Evolutionary conservation across 257 asterid species (phyloP).

Genomic region (Leptodermis oblonga): DNA sequence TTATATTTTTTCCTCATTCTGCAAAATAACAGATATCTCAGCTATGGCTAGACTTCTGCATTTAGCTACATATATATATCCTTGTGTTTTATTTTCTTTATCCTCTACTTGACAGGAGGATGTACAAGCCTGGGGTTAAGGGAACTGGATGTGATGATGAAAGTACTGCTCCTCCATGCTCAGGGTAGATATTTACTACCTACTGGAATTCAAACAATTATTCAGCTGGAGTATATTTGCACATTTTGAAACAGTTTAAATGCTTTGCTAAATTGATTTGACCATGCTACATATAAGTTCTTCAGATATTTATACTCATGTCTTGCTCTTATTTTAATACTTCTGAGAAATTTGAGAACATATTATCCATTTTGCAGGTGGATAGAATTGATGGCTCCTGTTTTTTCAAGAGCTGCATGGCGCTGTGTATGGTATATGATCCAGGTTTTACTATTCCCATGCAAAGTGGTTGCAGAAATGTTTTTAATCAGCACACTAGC

Average conservation of each 20-base stretch:
- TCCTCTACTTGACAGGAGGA: constrained; percentile 43
- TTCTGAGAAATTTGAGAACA: not conserved
- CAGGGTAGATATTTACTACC: constrained; percentile 50
- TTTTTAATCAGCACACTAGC: not conserved
- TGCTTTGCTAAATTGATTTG: not conserved
- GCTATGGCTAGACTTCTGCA: not conserved
- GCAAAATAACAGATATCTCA: not conserved
- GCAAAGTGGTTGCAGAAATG: not conserved
- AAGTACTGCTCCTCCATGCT: constrained; percentile 79
- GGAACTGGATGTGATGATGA: constrained; percentile 50
- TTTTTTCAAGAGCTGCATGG: constrained; percentile 77
- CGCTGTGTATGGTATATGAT: constrained; percentile 87
- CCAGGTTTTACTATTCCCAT: constrained; percentile 46
- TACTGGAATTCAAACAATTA: not conserved
- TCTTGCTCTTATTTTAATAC: not conserved
- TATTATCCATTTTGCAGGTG: constrained; percentile 39
- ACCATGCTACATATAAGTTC: not conserved
- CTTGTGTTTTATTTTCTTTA: not conserved
- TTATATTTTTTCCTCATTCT: not conserved
- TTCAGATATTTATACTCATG: not conserved
- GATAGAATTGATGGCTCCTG: constrained; percentile 98
- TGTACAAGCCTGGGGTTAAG: constrained; percentile 50
- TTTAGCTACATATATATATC: not conserved
- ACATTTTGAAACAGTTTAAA: not conserved
- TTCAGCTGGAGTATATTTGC: not conserved